A percentile compares a stretch with the other conserved stretches of the same genome.
phyloP scores from a whole-genome alignment of 2,329 filamentous ascomycete genomes.

The Colletotrichum eremochloae region DNA sequence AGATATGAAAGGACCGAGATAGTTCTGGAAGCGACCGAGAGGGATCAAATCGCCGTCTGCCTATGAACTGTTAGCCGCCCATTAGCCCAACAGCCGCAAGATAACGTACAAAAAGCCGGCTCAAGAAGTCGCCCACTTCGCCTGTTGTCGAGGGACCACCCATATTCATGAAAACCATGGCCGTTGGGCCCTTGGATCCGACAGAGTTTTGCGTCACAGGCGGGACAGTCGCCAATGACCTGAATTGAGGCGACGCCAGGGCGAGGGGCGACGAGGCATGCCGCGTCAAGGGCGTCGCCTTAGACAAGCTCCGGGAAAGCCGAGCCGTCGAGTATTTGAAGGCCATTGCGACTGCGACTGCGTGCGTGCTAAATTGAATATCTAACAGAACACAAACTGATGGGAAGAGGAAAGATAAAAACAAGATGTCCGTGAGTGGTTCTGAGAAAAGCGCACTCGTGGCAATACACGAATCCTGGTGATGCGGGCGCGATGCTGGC shows the following conservation, averaged over 20 bases:
- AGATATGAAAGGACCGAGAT: slow-evolving; percentile 90
- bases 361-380: neutral
- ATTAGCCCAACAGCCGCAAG: neutral
- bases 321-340: slow-evolving; percentile 55
- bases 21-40: slow-evolving; percentile 90
- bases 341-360: slow-evolving; percentile 51
- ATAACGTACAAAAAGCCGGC: slow-evolving; percentile 85
- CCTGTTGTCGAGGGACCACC: slow-evolving; percentile 89
- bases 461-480: slow-evolving; percentile 27
- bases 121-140: slow-evolving; percentile 92
- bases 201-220: slow-evolving; percentile 84
- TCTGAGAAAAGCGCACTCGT: slow-evolving; percentile 29
- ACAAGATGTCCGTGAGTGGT: neutral
- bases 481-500: slow-evolving; percentile 24
- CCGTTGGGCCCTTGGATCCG: slow-evolving; percentile 83
- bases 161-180: slow-evolving; percentile 99
- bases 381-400: neutral
- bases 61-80: slow-evolving; percentile 59
- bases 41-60: slow-evolving; percentile 95
- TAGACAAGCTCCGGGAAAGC: slow-evolving; percentile 51
- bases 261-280: slow-evolving; percentile 36
- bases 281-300: slow-evolving; percentile 40
- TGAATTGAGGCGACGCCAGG: slow-evolving; percentile 54
- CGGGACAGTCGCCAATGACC: slow-evolving; percentile 73
- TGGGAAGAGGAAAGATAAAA: neutral